Evolutionary conservation across 1,284 basidiomycete genomes (phyloP).

Genomic region (Ganoderma boninense): DNA sequence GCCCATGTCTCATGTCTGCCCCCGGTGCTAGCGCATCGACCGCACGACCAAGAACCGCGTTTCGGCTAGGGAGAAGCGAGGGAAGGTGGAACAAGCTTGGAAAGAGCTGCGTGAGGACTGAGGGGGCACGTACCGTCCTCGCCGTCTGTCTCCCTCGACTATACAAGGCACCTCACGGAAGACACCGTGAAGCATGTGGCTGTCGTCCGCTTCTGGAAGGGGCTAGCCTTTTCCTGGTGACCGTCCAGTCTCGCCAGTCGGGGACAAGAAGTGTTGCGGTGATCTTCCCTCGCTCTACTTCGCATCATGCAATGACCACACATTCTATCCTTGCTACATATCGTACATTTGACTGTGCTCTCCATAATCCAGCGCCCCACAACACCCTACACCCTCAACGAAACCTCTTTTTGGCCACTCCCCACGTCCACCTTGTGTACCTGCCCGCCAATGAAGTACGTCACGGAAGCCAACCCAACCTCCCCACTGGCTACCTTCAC

Average conservation of each 20-base stretch:
- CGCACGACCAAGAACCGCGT: slow-evolving; percentile 78
- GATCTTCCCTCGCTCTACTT: not conserved
- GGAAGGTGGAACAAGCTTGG: slow-evolving; percentile 65
- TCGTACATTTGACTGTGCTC: not conserved
- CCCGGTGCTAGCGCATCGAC: slow-evolving; percentile 57
- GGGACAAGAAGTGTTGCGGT: too few relatives aligned
- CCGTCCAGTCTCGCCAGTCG: not conserved
- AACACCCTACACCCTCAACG: slow-evolving; percentile 22
- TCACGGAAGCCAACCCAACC: slow-evolving; percentile 34
- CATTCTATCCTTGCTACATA: not conserved
- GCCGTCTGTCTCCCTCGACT: not conserved
- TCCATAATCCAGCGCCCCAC: not conserved
- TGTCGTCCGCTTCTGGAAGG: not conserved
- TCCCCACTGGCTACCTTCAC: slow-evolving; percentile 40
- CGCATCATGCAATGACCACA: not conserved
- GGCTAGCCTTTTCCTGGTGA: not conserved
- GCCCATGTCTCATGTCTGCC: slow-evolving; percentile 6
- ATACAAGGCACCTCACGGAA: slow-evolving; percentile 1
- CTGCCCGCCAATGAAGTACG: slow-evolving; percentile 31
- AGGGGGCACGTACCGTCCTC: slow-evolving; percentile 19
- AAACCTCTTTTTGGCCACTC: slow-evolving; percentile 27
- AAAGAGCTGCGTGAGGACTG: slow-evolving; percentile 66
- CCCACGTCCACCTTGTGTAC: slow-evolving; percentile 17
- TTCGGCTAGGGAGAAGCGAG: slow-evolving; percentile 65
- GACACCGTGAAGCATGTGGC: not conserved